Percentiles rank a stretch among this genome's conserved stretches.
phyloP scores from a whole-genome alignment of 495 filamentous ascomycete species.

The Penicillium chermesinum region DNA sequence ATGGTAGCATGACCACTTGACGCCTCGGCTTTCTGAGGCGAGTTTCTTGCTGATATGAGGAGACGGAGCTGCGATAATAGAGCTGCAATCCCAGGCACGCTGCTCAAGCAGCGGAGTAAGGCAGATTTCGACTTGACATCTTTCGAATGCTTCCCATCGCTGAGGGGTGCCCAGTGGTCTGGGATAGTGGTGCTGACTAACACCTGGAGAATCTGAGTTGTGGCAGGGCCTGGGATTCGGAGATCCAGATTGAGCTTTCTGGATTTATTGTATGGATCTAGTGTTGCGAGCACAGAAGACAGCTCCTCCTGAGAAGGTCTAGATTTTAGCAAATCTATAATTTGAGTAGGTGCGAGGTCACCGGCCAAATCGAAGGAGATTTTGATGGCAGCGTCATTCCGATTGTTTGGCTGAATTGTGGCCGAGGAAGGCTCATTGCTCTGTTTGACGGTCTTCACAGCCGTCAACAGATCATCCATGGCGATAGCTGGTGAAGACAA shows the following conservation, averaged over 20 bases:
- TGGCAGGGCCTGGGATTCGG: constrained; percentile 54
- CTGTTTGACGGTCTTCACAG: constrained; percentile 34
- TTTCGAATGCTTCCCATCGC: constrained; percentile 33
- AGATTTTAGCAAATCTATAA: constrained; percentile 56
- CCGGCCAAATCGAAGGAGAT: constrained; percentile 10
- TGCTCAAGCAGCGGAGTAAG: constrained; percentile 65
- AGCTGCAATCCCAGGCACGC: constrained; percentile 66
- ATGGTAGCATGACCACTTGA: constrained; percentile 26
- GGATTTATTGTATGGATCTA: constrained; percentile 41
- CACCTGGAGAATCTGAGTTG: constrained; percentile 64
- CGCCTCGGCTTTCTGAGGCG: constrained; percentile 23
- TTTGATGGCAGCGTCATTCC: constrained; percentile 8
- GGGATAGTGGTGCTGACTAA: constrained; percentile 67
- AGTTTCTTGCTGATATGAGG: constrained; percentile 30
- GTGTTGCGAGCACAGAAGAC: constrained; percentile 43
- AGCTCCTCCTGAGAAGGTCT: constrained; percentile 60
- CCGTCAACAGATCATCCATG: constrained; percentile 43
- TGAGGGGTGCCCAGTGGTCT: constrained; percentile 67
- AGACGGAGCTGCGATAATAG: constrained; percentile 58
- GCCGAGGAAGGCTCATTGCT: constrained; percentile 18
- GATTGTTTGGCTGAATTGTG: constrained; percentile 10
- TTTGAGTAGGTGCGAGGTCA: constrained; percentile 50
- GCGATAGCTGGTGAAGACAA: constrained; percentile 7
- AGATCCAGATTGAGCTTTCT: constrained; percentile 49
- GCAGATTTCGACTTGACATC: constrained; percentile 32